These are phyloP conservation scores for Gaertneriomyces semiglobifer DNA, from an alignment of 192 early-diverging fungal species.

Conservation along the genomic window DNA sequence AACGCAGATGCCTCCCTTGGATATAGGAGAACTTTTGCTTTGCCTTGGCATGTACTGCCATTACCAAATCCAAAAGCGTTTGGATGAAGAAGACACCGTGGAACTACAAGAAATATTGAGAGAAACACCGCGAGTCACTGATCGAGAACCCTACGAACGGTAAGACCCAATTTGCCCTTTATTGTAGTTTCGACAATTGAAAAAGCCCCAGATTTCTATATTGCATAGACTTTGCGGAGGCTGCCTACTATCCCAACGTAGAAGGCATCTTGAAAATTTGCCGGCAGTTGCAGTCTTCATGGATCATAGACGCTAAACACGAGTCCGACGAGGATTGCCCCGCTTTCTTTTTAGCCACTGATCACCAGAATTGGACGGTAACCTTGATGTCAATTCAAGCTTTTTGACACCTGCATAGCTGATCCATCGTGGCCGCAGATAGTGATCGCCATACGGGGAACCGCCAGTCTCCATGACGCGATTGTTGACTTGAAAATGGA, in stretches of 20 bases:
- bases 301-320: conserved; percentile 13
- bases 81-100: conserved; percentile 4
- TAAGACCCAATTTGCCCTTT: background rate
- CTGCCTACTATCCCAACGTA: conserved; percentile 6
- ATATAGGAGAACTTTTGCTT: conserved; percentile 20
- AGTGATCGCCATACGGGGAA: conserved; percentile 23
- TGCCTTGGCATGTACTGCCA: conserved; percentile 28
- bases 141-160: conserved; percentile 19
- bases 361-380: conserved; percentile 21
- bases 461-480: conserved; percentile 24
- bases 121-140: conserved; percentile 12
- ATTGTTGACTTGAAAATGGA: conserved; percentile 23
- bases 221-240: conserved; percentile 23
- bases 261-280: conserved; percentile 9
- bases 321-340: conserved; percentile 20
- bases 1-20: conserved; percentile 17
- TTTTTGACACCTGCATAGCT: background rate
- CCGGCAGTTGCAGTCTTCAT: background rate
- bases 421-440: conserved; percentile 3
- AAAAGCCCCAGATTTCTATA: conserved; percentile 5
- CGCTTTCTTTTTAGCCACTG: conserved; percentile 16
- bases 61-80: conserved; percentile 17
- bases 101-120: conserved; percentile 1
- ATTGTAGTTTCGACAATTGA: background rate
- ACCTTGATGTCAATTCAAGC: no score